phyloP scores from a whole-genome alignment of 2,329 filamentous ascomycete genomes.

The Stagonosporopsis vannaccii region DNA sequence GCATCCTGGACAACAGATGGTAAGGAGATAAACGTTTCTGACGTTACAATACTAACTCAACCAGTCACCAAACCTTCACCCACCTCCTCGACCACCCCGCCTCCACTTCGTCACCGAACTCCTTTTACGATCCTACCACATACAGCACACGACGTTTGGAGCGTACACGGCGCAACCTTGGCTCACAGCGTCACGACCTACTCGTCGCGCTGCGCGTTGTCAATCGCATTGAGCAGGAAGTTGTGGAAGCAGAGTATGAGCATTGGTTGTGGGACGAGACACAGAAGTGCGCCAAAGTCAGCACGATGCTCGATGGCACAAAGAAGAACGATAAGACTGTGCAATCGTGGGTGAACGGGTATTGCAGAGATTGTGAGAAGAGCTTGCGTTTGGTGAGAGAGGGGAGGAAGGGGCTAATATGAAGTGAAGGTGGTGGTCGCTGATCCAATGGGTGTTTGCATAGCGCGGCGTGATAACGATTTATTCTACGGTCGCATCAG shows the following conservation, averaged over 20 bases:
- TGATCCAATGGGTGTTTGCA: neutral
- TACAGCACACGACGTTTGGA: constrained; percentile 65
- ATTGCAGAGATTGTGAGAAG: constrained; percentile 68
- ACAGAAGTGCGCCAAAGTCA: constrained; percentile 72
- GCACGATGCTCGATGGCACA: constrained; percentile 53
- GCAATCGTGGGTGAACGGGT: constrained; percentile 64
- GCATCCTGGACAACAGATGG: constrained; percentile 38
- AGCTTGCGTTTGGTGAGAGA: constrained; percentile 24
- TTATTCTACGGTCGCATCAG: too few relatives aligned
- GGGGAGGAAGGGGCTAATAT: constrained; percentile 15
- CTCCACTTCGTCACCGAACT: constrained; percentile 19
- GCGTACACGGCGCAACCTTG: constrained; percentile 82
- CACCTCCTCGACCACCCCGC: constrained; percentile 41
- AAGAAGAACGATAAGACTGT: constrained; percentile 56
- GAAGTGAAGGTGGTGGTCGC: neutral
- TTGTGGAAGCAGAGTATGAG: constrained; percentile 89
- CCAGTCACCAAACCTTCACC: constrained; percentile 48
- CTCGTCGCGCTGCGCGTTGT: constrained; percentile 89
- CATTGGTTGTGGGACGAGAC: constrained; percentile 87
- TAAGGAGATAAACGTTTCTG: constrained; percentile 12
- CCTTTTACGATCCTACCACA: constrained; percentile 32
- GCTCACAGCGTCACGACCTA: constrained; percentile 85
- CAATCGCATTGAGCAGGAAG: constrained; percentile 86
- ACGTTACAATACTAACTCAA: constrained; percentile 14
- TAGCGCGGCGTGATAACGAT: neutral